Base-by-base conservation (phyloP, 2,329 filamentous ascomycete species). In the Pseudocercospora musae region DNA sequence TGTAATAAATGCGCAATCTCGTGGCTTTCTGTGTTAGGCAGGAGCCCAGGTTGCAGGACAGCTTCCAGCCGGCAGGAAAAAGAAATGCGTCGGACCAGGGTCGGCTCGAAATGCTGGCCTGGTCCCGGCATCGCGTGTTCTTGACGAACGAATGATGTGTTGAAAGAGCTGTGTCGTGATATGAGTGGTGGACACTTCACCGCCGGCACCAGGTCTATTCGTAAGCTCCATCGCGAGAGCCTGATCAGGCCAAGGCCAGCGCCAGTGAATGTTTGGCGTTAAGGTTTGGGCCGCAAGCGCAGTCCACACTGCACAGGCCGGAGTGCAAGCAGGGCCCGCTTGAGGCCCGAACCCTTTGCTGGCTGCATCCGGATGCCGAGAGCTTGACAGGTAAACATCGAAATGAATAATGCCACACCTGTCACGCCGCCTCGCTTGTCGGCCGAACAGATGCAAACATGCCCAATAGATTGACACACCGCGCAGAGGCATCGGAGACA, bases 231-330 rank as follows among this genome's bases (percentile, higher is more conserved):
- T 56, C 29, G 59, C 48, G 57, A 57, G 59, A 62, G 62, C 59
- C 59, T 50, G 58, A 46, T 49, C 52, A 54, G 52, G 52, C 29
- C 46, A 46, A 58, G 57, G 25, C 21, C 52, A 49, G 57, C 56
- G 58, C n/a, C 37, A 40, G 13, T 40, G 15, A 40, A 11, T 40
- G 37, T 40, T 57, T 52, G 62, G 63, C 64, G 63, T 69, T 67
- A 64, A 67, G 66, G 68, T 67, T 69, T 66, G 63, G 60, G 64
- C 66, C 60, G 58, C 56, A 56, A 62, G 53, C 42, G 63, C 59
- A 46, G 57, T 59, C 65, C 60, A n/a, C 5, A 40, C 37, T 40
- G 15, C 37, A 40, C 37, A 40, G 37, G 37, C 37, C 37, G 37
- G 37, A 40, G 46, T 49, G 48, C 33, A 33, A 52, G 21, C 40